These are phyloP conservation scores for Sinapis alba DNA, from an alignment of 441 rosid genomes.

Conservation along the genomic window DNA sequence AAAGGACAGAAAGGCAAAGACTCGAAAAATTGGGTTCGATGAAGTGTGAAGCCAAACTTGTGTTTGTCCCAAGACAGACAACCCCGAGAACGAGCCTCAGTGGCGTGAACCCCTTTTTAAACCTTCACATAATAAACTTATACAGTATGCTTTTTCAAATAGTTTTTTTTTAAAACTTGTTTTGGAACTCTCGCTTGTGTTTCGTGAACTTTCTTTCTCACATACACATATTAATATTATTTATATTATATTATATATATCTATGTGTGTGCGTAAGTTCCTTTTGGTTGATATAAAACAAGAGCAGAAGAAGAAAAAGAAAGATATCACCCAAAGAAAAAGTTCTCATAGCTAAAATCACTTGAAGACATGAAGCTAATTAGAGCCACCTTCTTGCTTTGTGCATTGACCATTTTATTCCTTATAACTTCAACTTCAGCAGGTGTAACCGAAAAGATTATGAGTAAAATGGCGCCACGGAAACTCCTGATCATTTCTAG, in stretches of 20 bases:
- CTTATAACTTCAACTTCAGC: conserved; percentile 19
- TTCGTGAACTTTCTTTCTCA: conserved; percentile 36
- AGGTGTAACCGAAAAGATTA: conserved; percentile 11
- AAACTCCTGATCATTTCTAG: conserved; percentile 33
- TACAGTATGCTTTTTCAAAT: neutral
- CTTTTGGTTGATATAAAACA: conserved; percentile 32
- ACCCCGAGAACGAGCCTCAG: conserved; percentile 44
- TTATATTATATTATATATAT: neutral
- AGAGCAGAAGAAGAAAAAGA: conserved; percentile 24
- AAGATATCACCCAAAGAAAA: conserved; percentile 8
- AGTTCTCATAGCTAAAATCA: conserved; percentile 8
- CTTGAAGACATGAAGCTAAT: conserved; percentile 29
- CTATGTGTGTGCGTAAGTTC: conserved; percentile 3
- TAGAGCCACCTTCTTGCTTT: conserved; percentile 28
- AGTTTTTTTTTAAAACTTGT: conserved; percentile 19
- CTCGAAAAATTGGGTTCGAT: conserved; percentile 36
- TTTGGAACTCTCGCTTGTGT: conserved; percentile 40
- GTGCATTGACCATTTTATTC: conserved; percentile 12
- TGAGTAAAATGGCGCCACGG: conserved; percentile 17
- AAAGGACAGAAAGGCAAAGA: conserved; percentile 29
- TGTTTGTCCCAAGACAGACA: conserved; percentile 41
- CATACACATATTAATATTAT: conserved; percentile 10
- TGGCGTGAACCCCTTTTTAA: conserved; percentile 37
- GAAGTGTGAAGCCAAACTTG: conserved; percentile 40
- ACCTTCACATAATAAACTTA: conserved; percentile 16